Evolutionary conservation across 129 eudicot genomes (phyloP), one percentile per base, ranked within the genome.

Genomic region (Centaurea solstitialis): DNA sequence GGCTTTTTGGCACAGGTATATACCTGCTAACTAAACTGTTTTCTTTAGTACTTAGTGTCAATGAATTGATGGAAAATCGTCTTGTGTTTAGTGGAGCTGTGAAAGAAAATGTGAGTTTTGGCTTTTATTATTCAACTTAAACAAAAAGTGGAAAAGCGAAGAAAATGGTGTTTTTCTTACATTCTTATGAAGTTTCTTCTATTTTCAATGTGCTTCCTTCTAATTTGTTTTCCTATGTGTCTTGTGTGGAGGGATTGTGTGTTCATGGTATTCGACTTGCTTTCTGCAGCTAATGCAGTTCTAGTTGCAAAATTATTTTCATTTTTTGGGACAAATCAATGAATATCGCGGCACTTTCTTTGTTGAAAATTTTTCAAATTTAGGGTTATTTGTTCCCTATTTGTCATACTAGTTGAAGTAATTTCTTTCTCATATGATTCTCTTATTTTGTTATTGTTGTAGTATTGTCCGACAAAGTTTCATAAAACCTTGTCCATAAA

Each of bases 1-100:
- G 97, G 98, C 9, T 92, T 92, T 80, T 78, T 95, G 76, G 89
- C 99, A 7, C 72, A 91, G 99, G 59, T 47, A 57, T 57, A 13
- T 57, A 57, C 65, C 65, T 57, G 65, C 22, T 57, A 57, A 57
- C 65, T 57, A 6, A 57, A 57, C 65, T 57, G 65, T 57, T 57
- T 1, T 5, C 3, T 53, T 53, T 2, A 17, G 64, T 53, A 53
- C 17, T 0, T 17, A 53, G 64, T 53, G 64, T 5, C 21, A 17
- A 4, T 53, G 64, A 5, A 17, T 53, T 17, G 22, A 53, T 53
- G 64, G 64, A 17, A 33, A 33, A 33, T 33, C 5, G 37, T 33
- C 37, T 33, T 4, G 37, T 33, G 37, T 33, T 33, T 33, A 41
- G 50, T 41, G 50, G 50, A 41, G 9, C 37, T 41, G 50, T 41